Base-by-base conservation (phyloP, 768 basidiomycete species). In the Serpula lacrymans region DNA sequence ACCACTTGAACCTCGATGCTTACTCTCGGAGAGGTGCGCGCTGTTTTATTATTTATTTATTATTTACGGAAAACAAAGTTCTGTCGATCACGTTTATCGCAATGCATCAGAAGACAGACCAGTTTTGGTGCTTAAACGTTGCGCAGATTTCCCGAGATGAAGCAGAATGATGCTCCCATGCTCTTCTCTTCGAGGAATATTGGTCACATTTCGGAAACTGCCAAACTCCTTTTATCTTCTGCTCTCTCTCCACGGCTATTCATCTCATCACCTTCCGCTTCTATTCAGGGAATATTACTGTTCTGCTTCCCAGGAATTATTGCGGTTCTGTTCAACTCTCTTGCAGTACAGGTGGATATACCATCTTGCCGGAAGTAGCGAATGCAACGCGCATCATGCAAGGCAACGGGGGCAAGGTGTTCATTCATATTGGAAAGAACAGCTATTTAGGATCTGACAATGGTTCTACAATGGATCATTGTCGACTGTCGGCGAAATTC, bases 291-390 rank as follows among this genome's bases (percentile, higher is more conserved):
- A 61, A 58, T 27, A 49, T 69, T n/a, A 48, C 58, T 3, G 35
- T 70, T 14, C 60, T 63, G 17, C 41, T 70, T 24, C 68, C 68
- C 11, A 50, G 50, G 24, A 62, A 58, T 9, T 71, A 62, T 50
- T 59, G 60, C 22, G 69, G 69, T 12, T 57, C 65, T 3, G 52
- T 70, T 17, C 64, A 63, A 24, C 54, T 67, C 11, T 17, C 8
- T 16, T 61, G 63, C 16, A 51, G 51, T 32, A 63, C 57, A 30
- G 68, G 66, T 1, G 49, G 58, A 13, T 39, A 65, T 24, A 45
- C 56, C 17, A 51, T 71, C 34, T 51, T 71, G 21, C 67, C 69
- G n/a, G 59, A 49, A 1, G 46, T 71, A 14, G 37, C 58, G 10
- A 38, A 47, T 7, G 45, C 30, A 10, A 58, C 64, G 48, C 60